Evolutionary conservation across 2,329 filamentous ascomycete species (phyloP).

Genomic region (Venturia oleaginea): DNA sequence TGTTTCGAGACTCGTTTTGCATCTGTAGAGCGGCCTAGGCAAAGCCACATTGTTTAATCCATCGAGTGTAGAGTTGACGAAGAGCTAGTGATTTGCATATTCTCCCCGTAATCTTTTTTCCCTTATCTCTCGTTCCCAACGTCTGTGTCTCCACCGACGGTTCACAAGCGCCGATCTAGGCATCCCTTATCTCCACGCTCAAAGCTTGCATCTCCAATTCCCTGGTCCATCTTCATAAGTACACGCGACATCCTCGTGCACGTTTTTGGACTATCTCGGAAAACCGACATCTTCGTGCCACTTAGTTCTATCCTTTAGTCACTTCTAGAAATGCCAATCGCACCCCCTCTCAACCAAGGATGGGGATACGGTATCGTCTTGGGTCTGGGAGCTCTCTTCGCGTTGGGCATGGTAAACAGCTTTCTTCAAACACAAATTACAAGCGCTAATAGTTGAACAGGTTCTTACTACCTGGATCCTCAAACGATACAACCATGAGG

Average conservation of each 20-base stretch:
- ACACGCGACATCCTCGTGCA: slow-evolving; percentile 5
- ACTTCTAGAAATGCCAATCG: neutral
- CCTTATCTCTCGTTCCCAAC: neutral
- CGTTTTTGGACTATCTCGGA: neutral
- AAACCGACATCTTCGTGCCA: neutral
- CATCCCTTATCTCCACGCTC: slow-evolving; percentile 1
- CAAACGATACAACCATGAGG: slow-evolving; percentile 25
- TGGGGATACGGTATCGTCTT: slow-evolving; percentile 26
- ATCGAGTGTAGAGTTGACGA: neutral
- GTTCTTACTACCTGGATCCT: slow-evolving; percentile 25
- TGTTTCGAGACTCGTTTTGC: neutral
- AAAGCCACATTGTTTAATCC: neutral
- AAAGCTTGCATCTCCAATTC: neutral
- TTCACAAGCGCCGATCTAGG: neutral
- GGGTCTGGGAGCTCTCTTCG: slow-evolving; percentile 25
- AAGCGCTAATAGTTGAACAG: slow-evolving; percentile 10
- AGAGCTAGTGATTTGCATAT: neutral
- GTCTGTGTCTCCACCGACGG: neutral
- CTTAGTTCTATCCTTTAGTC: neutral
- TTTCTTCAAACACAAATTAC: neutral
- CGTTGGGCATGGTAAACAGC: slow-evolving; percentile 15
- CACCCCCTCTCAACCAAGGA: slow-evolving; percentile 7
- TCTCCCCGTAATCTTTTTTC: neutral
- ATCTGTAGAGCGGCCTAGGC: neutral
- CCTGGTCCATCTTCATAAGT: neutral